Conservation (phyloP, 148 eudicot genomes). For the Rhododendron mucronatum region DNA sequence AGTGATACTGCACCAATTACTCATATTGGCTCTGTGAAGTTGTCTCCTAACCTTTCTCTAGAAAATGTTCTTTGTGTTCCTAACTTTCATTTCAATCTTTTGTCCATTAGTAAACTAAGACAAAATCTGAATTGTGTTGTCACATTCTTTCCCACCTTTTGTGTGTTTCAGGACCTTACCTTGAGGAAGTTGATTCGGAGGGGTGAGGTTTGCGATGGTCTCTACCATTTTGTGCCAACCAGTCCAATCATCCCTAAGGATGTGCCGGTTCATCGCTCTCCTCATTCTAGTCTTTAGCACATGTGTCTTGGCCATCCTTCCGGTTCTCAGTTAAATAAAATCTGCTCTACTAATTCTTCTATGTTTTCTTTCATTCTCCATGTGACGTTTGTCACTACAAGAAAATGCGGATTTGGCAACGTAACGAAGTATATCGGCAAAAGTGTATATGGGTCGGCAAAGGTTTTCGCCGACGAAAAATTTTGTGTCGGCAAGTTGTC, state of each 20-base stretch:
- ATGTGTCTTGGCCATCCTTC: background rate
- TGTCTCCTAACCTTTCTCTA: background rate
- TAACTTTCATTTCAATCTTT: background rate
- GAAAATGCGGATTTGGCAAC: too few species aligned
- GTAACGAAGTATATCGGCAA: too few species aligned
- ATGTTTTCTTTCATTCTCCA: background rate
- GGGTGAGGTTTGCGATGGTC: background rate
- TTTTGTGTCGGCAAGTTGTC: too few species aligned
- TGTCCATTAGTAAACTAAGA: background rate
- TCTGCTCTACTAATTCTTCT: background rate
- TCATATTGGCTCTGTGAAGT: background rate
- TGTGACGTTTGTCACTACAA: background rate
- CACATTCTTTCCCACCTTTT: background rate
- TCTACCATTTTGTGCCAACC: background rate
- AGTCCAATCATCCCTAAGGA: background rate
- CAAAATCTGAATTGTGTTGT: background rate
- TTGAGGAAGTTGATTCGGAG: background rate
- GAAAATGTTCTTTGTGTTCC: background rate
- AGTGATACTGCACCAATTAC: background rate
- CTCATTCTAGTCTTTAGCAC: background rate
- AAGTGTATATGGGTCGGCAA: too few species aligned
- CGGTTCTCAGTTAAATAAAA: background rate
- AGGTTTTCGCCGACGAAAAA: too few species aligned
- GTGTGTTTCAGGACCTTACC: background rate
- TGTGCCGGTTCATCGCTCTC: too few species aligned